Evolutionary conservation across 257 asterid genomes (phyloP).

Genomic region (Capsicum pubescens): DNA sequence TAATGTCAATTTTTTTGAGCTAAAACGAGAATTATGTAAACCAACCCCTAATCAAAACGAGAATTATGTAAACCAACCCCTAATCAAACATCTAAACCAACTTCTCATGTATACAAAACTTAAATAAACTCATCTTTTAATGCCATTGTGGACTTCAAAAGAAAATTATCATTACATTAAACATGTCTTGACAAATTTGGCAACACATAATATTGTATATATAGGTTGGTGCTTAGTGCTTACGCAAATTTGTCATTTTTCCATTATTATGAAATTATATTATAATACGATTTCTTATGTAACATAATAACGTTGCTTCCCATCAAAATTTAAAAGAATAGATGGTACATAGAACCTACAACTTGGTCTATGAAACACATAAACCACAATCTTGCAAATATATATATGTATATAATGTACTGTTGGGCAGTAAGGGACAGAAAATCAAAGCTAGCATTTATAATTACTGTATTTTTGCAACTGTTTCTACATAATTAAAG

Average conservation of each 20-base stretch:
- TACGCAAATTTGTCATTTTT: neutral
- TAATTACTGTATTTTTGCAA: neutral
- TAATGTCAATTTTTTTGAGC: too few species aligned
- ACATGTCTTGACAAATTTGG: neutral
- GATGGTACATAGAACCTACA: too few species aligned
- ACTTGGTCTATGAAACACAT: too few species aligned
- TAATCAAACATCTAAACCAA: too few species aligned
- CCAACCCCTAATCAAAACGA: too few species aligned
- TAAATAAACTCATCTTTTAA: neutral
- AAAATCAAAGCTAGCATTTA: neutral
- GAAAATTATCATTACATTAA: neutral
- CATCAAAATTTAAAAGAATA: neutral
- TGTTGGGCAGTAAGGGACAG: neutral
- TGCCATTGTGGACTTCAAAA: neutral
- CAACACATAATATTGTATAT: neutral
- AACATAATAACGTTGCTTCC: neutral
- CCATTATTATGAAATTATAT: neutral
- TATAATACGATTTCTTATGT: neutral
- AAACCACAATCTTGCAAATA: neutral
- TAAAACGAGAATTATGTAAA: too few species aligned
- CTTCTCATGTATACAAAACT: too few species aligned
- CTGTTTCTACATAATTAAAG: neutral
- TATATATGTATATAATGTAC: neutral
- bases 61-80: too few species aligned
- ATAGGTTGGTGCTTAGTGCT: neutral